Evolutionary conservation across 1,139 yeast species (phyloP).

Genomic region (Diutina ranongensis): DNA sequence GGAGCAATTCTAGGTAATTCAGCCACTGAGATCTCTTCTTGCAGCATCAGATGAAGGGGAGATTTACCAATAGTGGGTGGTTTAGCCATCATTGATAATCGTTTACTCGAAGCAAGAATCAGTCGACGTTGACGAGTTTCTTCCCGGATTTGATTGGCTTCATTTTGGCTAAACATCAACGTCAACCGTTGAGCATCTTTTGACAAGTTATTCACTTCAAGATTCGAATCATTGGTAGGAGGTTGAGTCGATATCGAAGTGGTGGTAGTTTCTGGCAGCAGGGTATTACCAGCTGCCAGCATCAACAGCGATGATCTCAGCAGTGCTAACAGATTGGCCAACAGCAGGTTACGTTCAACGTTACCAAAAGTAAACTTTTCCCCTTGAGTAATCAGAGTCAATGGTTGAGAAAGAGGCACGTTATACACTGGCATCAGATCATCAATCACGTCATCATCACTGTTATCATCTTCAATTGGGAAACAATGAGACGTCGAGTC

Average conservation of each 20-base stretch:
- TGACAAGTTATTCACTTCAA: neutral
- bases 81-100: neutral
- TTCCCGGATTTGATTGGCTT: neutral
- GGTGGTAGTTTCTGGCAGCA: constrained; percentile 5
- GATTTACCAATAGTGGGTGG: neutral
- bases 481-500: neutral
- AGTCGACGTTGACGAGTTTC: constrained; percentile 3
- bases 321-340: neutral
- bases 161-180: neutral
- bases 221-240: neutral
- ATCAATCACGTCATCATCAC: constrained; percentile 1
- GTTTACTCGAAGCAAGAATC: constrained; percentile 2
- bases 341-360: neutral
- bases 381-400: constrained; percentile 2
- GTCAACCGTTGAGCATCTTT: constrained; percentile 2
- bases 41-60: neutral
- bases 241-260: neutral
- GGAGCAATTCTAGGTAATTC: neutral
- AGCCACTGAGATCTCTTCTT: neutral
- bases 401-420: constrained; percentile 4
- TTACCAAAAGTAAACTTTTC: constrained; percentile 5
- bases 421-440: neutral
- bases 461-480: neutral
- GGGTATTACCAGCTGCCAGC: neutral
- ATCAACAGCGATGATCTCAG: neutral